A percentile compares a stretch with the other conserved stretches of the same genome.
These are phyloP conservation scores for Scheffersomyces titani DNA, from an alignment of 1,139 yeast species.

Conservation along the genomic window DNA sequence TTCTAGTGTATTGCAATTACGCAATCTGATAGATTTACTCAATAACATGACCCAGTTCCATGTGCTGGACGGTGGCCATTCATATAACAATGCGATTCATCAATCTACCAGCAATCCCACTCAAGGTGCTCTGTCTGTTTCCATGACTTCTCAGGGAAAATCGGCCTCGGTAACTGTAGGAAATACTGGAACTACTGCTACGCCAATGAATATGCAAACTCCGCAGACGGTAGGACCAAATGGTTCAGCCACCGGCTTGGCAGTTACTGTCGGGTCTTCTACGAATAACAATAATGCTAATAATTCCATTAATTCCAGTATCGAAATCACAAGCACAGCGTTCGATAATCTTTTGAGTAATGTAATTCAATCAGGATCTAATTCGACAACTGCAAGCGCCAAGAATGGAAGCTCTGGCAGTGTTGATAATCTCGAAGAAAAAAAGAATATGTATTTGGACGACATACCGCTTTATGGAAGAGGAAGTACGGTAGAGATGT, in stretches of 20 bases:
- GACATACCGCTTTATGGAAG: conserved; percentile 43
- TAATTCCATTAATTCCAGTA: conserved; percentile 11
- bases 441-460: conserved; percentile 31
- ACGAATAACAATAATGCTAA: conserved; percentile 11
- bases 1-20: conserved; percentile 38
- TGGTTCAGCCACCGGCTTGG: conserved; percentile 13
- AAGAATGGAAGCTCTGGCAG: conserved; percentile 10
- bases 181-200: conserved; percentile 9
- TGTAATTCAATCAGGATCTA: conserved; percentile 19
- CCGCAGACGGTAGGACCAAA: conserved; percentile 19
- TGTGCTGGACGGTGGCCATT: conserved; percentile 40
- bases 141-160: background rate
- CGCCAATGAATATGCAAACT: conserved; percentile 22
- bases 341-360: conserved; percentile 34
- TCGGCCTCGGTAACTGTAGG: conserved; percentile 1
- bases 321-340: conserved; percentile 29
- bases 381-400: conserved; percentile 5
- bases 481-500: conserved; percentile 41
- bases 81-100: conserved; percentile 19
- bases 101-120: conserved; percentile 7
- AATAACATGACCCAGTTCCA: conserved; percentile 37
- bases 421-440: conserved; percentile 5
- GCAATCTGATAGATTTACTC: conserved; percentile 35
- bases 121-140: background rate
- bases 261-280: conserved; percentile 13